Evolutionary conservation across 257 asterid genomes (phyloP).

Genomic region (Cinchona pubescens): DNA sequence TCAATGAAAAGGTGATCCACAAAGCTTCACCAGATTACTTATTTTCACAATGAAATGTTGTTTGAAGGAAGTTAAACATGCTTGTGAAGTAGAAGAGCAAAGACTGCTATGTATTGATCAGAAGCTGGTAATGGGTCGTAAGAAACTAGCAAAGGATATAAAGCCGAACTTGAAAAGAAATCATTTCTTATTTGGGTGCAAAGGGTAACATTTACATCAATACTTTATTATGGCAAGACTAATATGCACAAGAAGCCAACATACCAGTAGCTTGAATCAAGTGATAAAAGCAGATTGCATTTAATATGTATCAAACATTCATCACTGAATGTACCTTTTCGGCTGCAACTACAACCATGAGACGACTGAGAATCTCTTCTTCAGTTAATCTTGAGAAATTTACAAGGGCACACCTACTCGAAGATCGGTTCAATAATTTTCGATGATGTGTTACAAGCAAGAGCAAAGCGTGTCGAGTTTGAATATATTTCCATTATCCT

Average conservation of each 20-base stretch:
- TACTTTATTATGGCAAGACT: not conserved
- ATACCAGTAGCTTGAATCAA: not conserved
- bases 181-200: too few relatives aligned
- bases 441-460: slow-evolving; percentile 92
- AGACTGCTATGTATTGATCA: not conserved
- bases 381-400: slow-evolving; percentile 88
- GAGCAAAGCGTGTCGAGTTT: slow-evolving; percentile 91
- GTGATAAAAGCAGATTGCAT: not conserved
- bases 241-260: not conserved
- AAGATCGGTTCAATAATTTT: slow-evolving; percentile 94
- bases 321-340: slow-evolving; percentile 56
- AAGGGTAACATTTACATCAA: not conserved
- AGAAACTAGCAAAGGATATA: not conserved
- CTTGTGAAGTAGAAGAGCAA: not conserved
- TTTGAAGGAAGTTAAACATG: not conserved
- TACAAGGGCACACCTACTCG: slow-evolving; percentile 96
- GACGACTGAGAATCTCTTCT: slow-evolving; percentile 96
- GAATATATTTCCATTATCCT: slow-evolving; percentile 99
- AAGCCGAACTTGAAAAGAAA: not conserved
- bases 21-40: not conserved
- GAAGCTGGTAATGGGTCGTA: not conserved
- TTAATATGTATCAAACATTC: not conserved
- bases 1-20: not conserved
- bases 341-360: slow-evolving; percentile 85
- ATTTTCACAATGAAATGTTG: too few relatives aligned